Evolutionary conservation across 2,329 filamentous ascomycete genomes (phyloP).

Genomic region (Aureobasidium uvarum): DNA sequence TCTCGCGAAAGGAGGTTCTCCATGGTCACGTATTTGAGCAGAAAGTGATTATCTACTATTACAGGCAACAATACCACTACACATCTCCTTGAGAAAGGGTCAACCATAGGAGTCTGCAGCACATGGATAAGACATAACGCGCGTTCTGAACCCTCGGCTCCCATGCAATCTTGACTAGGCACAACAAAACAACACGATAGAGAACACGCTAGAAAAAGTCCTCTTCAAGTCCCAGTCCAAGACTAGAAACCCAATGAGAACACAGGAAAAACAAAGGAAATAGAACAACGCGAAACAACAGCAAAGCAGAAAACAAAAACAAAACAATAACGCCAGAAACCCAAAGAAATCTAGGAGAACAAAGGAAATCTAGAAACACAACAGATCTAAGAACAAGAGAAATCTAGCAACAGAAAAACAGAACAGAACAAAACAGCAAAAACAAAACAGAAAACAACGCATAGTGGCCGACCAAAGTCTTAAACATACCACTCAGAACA

Average conservation of each 20-base stretch:
- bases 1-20: too few relatives aligned
- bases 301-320: background rate
- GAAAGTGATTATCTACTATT: too few relatives aligned
- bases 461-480: conserved; percentile 12
- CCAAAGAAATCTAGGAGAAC: background rate
- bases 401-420: background rate
- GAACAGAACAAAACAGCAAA: background rate
- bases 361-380: background rate
- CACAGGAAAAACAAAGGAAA: conserved; percentile 3
- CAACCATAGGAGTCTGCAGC: too few relatives aligned
- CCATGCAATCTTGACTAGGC: too few relatives aligned
- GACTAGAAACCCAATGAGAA: conserved; percentile 2
- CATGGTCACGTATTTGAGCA: too few relatives aligned
- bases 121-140: too few relatives aligned
- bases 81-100: too few relatives aligned
- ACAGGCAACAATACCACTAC: too few relatives aligned
- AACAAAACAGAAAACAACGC: conserved; percentile 5
- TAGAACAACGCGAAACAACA: background rate
- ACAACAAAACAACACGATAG: too few relatives aligned
- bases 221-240: background rate
- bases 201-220: too few relatives aligned
- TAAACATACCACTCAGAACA: conserved; percentile 8
- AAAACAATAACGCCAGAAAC: too few relatives aligned
- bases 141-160: too few relatives aligned
- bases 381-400: background rate